A percentile compares a stretch with the other conserved stretches of the same genome.
These are phyloP conservation scores for Withania somnifera DNA, from an alignment of 305 asterid genomes.

Conservation along the genomic window DNA sequence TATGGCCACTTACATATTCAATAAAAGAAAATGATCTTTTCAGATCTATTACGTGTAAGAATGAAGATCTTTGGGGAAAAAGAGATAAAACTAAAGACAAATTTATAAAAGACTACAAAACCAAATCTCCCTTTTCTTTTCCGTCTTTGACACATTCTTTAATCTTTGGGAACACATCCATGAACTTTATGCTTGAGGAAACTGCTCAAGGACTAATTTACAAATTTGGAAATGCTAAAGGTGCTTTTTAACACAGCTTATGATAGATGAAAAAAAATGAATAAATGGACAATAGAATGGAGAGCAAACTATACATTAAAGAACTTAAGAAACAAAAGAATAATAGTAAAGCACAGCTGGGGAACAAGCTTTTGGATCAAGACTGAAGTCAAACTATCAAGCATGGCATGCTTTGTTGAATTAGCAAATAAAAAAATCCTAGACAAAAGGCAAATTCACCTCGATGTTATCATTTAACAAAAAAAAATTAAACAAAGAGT, in stretches of 20 bases:
- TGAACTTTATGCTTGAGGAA: neutral
- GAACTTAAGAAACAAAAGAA: neutral
- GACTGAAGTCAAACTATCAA: slow-evolving; percentile 1
- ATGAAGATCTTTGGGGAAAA: no score
- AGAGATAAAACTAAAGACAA: no score
- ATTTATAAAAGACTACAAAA: no score
- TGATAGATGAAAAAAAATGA: neutral
- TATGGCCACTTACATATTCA: no score
- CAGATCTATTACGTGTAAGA: no score
- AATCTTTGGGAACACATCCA: neutral
- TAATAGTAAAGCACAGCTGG: neutral
- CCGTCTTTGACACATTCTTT: neutral
- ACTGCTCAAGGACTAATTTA: neutral
- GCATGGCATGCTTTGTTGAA: neutral
- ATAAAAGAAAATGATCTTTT: no score
- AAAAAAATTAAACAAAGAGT: neutral
- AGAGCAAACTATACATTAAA: neutral
- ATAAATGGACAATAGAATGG: neutral
- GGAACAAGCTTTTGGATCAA: neutral
- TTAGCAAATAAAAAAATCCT: neutral
- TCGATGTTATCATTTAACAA: slow-evolving; percentile 3
- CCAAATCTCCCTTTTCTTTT: neutral
- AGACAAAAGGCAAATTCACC: slow-evolving; percentile 3
- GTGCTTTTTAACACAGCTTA: neutral
- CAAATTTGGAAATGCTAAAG: neutral